phyloP scores from a whole-genome alignment of 305 asterid genomes.

The Fraxinus baroniana region DNA sequence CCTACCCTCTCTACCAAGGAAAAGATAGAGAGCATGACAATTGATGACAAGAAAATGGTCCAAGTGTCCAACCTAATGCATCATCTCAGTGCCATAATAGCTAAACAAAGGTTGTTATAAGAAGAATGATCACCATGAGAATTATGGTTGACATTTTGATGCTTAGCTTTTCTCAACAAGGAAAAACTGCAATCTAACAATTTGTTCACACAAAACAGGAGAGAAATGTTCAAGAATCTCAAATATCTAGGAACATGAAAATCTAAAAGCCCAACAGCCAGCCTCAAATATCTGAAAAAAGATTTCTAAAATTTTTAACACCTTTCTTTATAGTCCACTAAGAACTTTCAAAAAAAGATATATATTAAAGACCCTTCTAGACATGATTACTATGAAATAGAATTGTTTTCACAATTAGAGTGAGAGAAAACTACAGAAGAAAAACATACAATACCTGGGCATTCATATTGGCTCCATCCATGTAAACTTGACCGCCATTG shows the following conservation, averaged over 20 bases:
- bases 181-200: neutral
- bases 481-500: slow-evolving; percentile 97
- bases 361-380: neutral
- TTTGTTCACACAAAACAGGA: neutral
- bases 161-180: neutral
- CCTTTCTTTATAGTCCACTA: neutral
- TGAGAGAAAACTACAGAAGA: no score
- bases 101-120: neutral
- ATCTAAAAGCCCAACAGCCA: neutral
- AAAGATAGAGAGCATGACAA: neutral
- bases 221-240: neutral
- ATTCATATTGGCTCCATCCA: slow-evolving; percentile 99
- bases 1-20: neutral
- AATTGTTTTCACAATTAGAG: neutral
- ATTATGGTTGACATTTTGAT: neutral
- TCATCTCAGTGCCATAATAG: neutral
- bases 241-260: neutral
- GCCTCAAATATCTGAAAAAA: neutral
- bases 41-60: neutral
- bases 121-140: neutral
- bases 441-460: slow-evolving; percentile 61
- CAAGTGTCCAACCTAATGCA: neutral
- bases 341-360: neutral
- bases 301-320: neutral
- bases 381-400: neutral